Base-by-base conservation (phyloP, 2,329 filamentous ascomycete genomes). In the Mycosphaerelloides madeirae region DNA sequence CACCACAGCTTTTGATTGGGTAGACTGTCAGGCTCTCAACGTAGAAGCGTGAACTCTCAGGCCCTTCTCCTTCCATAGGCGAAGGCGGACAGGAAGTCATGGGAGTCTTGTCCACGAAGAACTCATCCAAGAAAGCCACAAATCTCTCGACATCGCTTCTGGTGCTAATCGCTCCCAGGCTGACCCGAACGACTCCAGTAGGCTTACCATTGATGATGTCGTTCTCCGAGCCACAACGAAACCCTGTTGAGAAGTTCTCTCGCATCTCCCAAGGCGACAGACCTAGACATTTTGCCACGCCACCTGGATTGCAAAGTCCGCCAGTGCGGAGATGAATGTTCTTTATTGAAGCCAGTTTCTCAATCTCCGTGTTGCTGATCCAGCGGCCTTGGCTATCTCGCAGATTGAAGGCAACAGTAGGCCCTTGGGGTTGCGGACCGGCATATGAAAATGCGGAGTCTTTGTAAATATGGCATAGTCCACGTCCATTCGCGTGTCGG, bases 1-100 rank as follows among this genome's bases (percentile, higher is more conserved):
- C 86, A 13, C 82, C 86, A 58, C 93, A 97, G 62, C 89, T 95
- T 66, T 98, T 98, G 61, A 98, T 90, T 0, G 93, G 93, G 60
- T 89, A 98, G 1, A 97, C 78, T 5, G 68, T 70, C 13, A 76
- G 53, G 43, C 68, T 72, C 47, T 75, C 71, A 40, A 76, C 66
- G 48, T 69, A 65, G 44, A 72, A 59, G 12, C 49, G 44, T 5
- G 53, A 41, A 3, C 25, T 19, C 3, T 31, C 18, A 1, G 32
- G 28, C 6, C 48, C 42, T 11, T 40, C 34, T 2, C 43, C 18
- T 3, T 46, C 14, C 7, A 46, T 2, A 11, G 50, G 46, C 3
- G 49, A 49, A 2, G 48, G 44, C 7, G 49, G 43, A 16, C 36
- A 11, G 3, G 35, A 34, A n/a, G 18, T 31, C 7, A 19, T 13